Conservation (phyloP, 2,329 filamentous ascomycete genomes). For the Alternaria brassicae region DNA sequence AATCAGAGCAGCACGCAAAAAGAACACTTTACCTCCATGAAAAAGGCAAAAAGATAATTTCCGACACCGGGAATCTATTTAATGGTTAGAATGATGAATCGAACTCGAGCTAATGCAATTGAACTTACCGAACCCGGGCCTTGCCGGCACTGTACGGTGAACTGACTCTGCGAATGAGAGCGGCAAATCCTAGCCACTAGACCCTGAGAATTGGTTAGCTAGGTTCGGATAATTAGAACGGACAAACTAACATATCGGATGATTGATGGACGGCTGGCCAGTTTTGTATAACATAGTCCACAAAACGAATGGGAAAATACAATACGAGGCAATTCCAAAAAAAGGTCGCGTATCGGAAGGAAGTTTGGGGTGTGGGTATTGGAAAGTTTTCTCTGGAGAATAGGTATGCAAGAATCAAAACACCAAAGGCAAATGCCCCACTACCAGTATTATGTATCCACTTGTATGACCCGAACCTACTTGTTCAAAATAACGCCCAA, state of each 20-base stretch:
- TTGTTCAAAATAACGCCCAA: neutral
- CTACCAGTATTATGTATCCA: neutral
- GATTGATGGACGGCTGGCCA: neutral
- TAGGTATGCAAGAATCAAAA: neutral
- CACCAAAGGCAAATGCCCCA: neutral
- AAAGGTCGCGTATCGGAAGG: neutral
- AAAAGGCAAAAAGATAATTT: neutral
- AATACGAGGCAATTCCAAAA: neutral
- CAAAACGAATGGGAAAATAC: neutral
- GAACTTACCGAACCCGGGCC: conserved; percentile 3
- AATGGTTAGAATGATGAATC: too few species aligned
- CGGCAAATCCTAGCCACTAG: conserved; percentile 6
- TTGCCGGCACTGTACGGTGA: conserved; percentile 3
- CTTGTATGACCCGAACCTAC: neutral
- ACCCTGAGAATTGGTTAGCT: too few species aligned
- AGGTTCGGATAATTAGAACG: too few species aligned
- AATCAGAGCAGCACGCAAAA: neutral
- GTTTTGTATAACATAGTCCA: too few species aligned
- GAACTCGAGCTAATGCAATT: neutral
- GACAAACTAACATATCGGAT: too few species aligned
- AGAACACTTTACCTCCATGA: neutral
- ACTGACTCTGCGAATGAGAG: conserved; percentile 4
- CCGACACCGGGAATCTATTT: conserved; percentile 4
- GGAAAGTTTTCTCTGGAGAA: neutral
- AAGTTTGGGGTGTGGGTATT: too few species aligned